Evolutionary conservation across 257 asterid genomes (phyloP), one percentile per base, ranked within the genome.

Genomic region (Solanum ossicruentum): DNA sequence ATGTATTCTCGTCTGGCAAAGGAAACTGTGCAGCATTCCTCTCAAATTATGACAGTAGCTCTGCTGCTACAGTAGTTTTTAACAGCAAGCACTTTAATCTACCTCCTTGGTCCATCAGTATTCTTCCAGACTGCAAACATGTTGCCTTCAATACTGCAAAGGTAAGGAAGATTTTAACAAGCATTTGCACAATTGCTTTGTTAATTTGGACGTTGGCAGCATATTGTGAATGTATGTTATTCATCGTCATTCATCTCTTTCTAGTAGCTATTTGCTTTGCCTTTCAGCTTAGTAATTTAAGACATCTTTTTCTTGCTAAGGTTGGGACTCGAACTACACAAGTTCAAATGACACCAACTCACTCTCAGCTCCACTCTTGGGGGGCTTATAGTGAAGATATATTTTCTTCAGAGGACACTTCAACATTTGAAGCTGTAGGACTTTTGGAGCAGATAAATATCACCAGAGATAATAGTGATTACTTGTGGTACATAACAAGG

Each of bases 51-150:
- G 86, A 93, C 73, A 81, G 87, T n/a, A 86, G 69, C 52, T 83
- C 93, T 28, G 89, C 91, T 21, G 93, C 85, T 8, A 90, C 65
- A 75, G 91, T 93, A 65, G 36, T 88, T 26, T 93, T 93, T 87
- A 92, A 89, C 51, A 86, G 88, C 41, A 85, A 17, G 71, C 91
- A 90, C 88, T 89, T 91, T 77, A 89, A 87, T 55, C 88, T 93
- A 52, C 96, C 95, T 82, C 93, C 97, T 83, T 93, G 97, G 97
- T 93, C 97, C 6, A 86, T 92, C 82, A 93, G 97, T 90, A 88
- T 93, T 70, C 93, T 93, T 52, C 97, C 97, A 17, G 94, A 92
- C 89, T 93, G 97, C 87, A 87, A 28, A 72, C 88, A 93, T 43
- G 94, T 87, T 7, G 92, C 88, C 83, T 92, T 90, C 78, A 93